Conservation (phyloP, 2,329 filamentous ascomycete genomes). For the Colletotrichum sp. region DNA sequence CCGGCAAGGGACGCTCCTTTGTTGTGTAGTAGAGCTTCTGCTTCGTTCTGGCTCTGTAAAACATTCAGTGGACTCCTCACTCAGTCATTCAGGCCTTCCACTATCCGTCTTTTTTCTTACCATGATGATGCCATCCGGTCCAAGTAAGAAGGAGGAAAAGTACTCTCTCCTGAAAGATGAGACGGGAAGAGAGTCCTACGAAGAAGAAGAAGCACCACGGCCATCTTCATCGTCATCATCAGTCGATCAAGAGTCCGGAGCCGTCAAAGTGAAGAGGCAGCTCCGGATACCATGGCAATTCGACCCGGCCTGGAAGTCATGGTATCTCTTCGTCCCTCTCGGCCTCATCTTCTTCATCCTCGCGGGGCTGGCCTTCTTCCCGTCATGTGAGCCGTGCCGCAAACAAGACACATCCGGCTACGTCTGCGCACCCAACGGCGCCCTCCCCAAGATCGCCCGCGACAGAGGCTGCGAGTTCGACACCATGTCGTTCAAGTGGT, state of each 20-base stretch:
- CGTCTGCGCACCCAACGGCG: constrained; percentile 4
- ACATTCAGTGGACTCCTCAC: neutral
- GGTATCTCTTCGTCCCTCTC: neutral
- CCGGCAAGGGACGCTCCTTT: neutral
- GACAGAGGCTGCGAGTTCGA: constrained; percentile 12
- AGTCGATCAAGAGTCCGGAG: neutral
- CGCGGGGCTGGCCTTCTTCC: constrained; percentile 1
- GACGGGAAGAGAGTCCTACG: neutral
- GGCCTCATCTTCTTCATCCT: neutral
- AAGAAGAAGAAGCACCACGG: neutral
- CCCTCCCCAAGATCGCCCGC: constrained; percentile 1
- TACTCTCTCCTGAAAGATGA: neutral
- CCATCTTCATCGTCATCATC: neutral
- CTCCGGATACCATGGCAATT: neutral
- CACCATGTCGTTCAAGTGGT: constrained; percentile 15
- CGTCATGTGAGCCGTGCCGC: neutral
- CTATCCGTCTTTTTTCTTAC: neutral
- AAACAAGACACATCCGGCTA: neutral
- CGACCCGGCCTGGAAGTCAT: constrained; percentile 9
- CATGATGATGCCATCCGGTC: neutral
- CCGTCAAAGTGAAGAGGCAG: neutral
- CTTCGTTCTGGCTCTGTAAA: neutral
- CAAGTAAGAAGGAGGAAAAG: neutral
- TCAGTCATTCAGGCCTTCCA: neutral
- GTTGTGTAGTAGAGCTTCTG: neutral